Evolutionary conservation across 345 rosid genomes (phyloP).

Genomic region (Nasturtium officinale): DNA sequence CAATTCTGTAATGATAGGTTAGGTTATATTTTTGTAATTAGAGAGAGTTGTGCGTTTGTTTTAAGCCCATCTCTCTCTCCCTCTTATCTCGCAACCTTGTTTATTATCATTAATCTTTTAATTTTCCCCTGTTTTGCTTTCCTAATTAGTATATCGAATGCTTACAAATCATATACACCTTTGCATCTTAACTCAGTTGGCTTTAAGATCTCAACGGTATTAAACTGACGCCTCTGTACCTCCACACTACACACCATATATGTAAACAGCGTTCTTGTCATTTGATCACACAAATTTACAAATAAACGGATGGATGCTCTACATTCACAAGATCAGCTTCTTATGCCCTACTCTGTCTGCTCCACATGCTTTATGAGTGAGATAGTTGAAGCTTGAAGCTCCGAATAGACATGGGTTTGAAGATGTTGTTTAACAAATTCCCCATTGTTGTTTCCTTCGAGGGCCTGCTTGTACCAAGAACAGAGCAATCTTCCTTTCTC

Average conservation of each 20-base stretch:
- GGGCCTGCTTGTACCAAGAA: slow-evolving; percentile 13
- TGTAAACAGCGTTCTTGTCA: neutral
- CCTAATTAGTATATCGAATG: neutral
- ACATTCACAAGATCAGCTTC: slow-evolving; percentile 7
- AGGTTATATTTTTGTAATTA: slow-evolving; percentile 35
- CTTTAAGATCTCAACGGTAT: slow-evolving; percentile 7
- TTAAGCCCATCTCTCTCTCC: slow-evolving; percentile 26
- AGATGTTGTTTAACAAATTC: slow-evolving; percentile 26
- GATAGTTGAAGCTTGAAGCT: slow-evolving; percentile 10
- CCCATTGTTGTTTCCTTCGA: slow-evolving; percentile 50
- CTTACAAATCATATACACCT: neutral
- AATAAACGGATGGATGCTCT: too few species aligned
- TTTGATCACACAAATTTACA: slow-evolving; percentile 14
- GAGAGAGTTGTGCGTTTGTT: slow-evolving; percentile 40
- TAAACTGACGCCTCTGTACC: neutral
- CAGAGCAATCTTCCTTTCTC: slow-evolving; percentile 49
- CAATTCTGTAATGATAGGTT: slow-evolving; percentile 34
- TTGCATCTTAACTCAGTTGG: neutral
- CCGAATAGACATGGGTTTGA: slow-evolving; percentile 30
- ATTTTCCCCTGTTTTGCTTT: neutral
- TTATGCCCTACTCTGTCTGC: neutral
- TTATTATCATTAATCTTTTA: neutral
- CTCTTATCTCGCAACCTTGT: neutral
- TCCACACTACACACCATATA: too few species aligned
- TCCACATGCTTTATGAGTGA: slow-evolving; percentile 2